Percentiles rank a stretch among this genome's conserved stretches.
Conservation (phyloP, 208 protist genomes). For the Leishmania arabica region DNA sequence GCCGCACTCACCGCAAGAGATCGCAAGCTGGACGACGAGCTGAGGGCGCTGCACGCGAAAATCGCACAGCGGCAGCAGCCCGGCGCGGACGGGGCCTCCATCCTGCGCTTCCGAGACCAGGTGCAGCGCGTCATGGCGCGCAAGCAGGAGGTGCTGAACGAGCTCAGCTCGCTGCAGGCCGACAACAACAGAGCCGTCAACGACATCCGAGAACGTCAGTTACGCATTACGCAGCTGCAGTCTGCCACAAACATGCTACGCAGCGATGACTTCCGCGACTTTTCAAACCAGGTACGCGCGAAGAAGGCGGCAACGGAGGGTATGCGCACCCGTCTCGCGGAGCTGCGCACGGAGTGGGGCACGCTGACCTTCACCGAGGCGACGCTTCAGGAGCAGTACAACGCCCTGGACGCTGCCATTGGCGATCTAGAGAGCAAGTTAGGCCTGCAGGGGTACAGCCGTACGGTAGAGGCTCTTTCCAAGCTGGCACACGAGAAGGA, state of each 20-base stretch:
- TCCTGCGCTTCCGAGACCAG: conserved; percentile 85
- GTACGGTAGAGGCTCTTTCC: conserved; percentile 76
- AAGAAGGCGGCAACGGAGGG: conserved; percentile 86
- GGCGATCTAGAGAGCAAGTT: conserved; percentile 84
- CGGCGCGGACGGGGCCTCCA: conserved; percentile 74
- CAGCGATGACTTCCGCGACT: conserved; percentile 85
- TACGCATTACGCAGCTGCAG: conserved; percentile 74
- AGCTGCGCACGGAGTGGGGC: conserved; percentile 88
- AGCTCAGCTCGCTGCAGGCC: conserved; percentile 74
- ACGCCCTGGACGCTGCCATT: conserved; percentile 71
- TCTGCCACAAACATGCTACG: conserved; percentile 83
- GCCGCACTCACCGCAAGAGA: conserved; percentile 56
- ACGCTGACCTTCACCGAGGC: conserved; percentile 85
- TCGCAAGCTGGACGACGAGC: conserved; percentile 72
- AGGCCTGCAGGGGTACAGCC: conserved; percentile 87
- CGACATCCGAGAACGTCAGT: conserved; percentile 81
- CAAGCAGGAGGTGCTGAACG: conserved; percentile 71
- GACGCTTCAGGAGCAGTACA: conserved; percentile 72
- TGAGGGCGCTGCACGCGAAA: conserved; percentile 55
- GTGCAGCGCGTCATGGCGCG: conserved; percentile 67
- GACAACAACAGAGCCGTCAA: conserved; percentile 70
- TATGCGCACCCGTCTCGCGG: conserved; percentile 77
- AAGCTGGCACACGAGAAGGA: conserved; percentile 86
- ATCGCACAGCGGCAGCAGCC: conserved; percentile 68
- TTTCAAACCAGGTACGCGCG: conserved; percentile 79